phyloP scores from a whole-genome alignment of 140 eudicot species.

The Senecio squalidus region DNA sequence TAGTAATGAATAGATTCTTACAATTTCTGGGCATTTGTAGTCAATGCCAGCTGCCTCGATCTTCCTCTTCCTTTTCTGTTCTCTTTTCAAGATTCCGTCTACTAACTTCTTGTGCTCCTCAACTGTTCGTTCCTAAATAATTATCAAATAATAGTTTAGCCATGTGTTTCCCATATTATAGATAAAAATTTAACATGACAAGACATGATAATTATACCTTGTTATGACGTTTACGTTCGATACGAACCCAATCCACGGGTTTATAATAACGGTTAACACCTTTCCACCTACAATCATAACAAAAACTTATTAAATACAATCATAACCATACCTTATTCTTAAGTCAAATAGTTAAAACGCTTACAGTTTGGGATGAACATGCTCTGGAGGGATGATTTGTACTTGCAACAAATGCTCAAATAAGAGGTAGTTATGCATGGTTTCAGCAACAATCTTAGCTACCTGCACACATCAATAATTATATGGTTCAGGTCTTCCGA shows the following conservation, averaged over 20 bases:
- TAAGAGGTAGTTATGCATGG: constrained; percentile 88
- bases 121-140: constrained; percentile 63
- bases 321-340: not conserved
- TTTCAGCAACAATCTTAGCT: constrained; percentile 87
- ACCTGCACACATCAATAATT: constrained; percentile 40
- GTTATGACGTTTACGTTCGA: constrained; percentile 65
- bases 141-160: not conserved
- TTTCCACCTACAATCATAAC: constrained; percentile 60
- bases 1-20: constrained; percentile 31
- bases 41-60: constrained; percentile 90
- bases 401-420: constrained; percentile 94
- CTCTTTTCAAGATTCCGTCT: constrained; percentile 60
- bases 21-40: constrained; percentile 68
- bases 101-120: constrained; percentile 71
- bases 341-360: constrained; percentile 8
- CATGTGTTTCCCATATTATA: not conserved
- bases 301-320: not conserved
- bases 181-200: not conserved
- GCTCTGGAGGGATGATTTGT: constrained; percentile 69
- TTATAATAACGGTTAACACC: constrained; percentile 64
- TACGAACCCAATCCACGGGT: constrained; percentile 67
- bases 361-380: constrained; percentile 82
- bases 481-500: not conserved
- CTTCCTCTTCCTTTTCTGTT: constrained; percentile 58
- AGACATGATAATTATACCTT: constrained; percentile 36